Conservation (phyloP, 2,329 filamentous ascomycete species). For the Phaeosphaeriaceae sp. region DNA sequence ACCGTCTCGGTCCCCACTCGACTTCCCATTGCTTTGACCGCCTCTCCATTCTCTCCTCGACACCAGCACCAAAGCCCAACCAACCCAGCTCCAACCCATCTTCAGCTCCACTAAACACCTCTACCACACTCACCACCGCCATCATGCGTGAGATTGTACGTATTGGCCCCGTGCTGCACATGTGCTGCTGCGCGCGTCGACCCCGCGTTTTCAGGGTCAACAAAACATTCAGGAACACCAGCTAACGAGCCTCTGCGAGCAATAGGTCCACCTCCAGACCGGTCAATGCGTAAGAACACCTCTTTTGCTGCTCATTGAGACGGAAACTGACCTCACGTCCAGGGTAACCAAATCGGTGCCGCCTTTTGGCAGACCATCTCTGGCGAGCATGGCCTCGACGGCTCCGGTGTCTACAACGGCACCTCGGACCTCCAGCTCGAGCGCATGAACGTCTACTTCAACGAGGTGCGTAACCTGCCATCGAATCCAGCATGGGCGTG, state of each 20-base stretch:
- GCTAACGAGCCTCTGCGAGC: conserved; percentile 62
- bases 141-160: conserved; percentile 75
- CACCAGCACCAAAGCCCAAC: conserved; percentile 36
- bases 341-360: conserved; percentile 99
- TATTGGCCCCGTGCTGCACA: conserved; percentile 40
- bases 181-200: conserved; percentile 55
- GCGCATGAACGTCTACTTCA: conserved; percentile 99
- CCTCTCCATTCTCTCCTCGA: conserved; percentile 43
- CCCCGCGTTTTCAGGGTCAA: conserved; percentile 53
- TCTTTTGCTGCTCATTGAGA: conserved; percentile 10
- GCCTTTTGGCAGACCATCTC: conserved; percentile 86
- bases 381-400: conserved; percentile 90
- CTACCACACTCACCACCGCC: conserved; percentile 35
- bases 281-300: conserved; percentile 88
- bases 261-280: conserved; percentile 98
- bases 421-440: conserved; percentile 98
- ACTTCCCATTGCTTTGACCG: conserved; percentile 21
- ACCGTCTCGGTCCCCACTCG: conserved; percentile 26
- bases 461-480: conserved; percentile 68
- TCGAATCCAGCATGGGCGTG: conserved; percentile 7
- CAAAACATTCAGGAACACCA: conserved; percentile 54
- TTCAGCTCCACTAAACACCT: conserved; percentile 38
- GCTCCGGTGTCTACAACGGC: conserved; percentile 96
- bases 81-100: conserved; percentile 37
- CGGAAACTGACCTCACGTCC: conserved; percentile 41